phyloP scores from a whole-genome alignment of 1,284 basidiomycete species.

The Apiotrichum sp. region DNA sequence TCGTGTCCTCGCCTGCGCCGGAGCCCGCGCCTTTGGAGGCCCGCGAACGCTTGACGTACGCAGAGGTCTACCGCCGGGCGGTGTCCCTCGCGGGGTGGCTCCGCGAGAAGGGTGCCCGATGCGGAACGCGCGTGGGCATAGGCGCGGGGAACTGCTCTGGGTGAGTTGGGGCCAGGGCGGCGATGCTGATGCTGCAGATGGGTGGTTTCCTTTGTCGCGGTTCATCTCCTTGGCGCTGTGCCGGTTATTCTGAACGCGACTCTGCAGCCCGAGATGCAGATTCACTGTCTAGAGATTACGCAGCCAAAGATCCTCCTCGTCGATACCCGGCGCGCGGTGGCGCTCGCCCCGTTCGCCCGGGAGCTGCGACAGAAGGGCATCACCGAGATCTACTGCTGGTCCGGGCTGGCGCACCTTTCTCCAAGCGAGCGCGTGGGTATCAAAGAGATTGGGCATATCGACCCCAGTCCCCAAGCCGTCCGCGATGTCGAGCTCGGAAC shows the following conservation, averaged over 20 bases:
- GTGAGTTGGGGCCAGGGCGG: too few species aligned
- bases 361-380: background rate
- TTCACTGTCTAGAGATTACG: constrained; percentile 24
- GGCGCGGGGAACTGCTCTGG: constrained; percentile 31
- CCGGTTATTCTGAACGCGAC: constrained; percentile 34
- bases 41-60: constrained; percentile 24
- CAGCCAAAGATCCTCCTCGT: constrained; percentile 26
- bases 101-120: constrained; percentile 20
- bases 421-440: background rate
- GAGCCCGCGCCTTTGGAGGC: background rate
- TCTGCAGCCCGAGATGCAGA: constrained; percentile 5
- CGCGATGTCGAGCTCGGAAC: background rate
- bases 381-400: background rate
- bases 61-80: constrained; percentile 20
- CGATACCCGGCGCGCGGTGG: background rate
- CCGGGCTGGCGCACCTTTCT: background rate
- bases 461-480: background rate
- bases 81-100: constrained; percentile 29
- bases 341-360: background rate
- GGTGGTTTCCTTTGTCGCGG: constrained; percentile 32
- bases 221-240: constrained; percentile 36
- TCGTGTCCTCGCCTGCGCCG: constrained; percentile 27
- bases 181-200: too few species aligned
- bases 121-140: constrained; percentile 31
- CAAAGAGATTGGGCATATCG: background rate